Percentiles rank a stretch among this genome's conserved stretches.
Conservation (phyloP, 495 filamentous ascomycete species). For the Collariella sp. region DNA sequence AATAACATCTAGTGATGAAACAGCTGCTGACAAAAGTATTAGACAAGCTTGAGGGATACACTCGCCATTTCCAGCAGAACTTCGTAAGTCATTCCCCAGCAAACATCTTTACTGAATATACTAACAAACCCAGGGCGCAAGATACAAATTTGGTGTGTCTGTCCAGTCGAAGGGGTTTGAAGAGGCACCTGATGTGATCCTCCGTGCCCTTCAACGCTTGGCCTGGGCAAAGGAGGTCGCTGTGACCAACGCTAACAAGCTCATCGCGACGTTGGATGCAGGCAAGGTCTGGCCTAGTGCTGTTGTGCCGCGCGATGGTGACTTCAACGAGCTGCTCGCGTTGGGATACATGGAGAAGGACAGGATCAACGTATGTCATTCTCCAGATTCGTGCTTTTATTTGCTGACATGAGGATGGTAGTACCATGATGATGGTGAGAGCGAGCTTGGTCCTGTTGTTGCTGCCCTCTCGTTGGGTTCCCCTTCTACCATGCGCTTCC, state of each 20-base stretch:
- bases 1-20: too few relatives aligned
- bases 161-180: conserved; percentile 56
- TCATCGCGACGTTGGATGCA: conserved; percentile 1
- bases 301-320: conserved; percentile 19
- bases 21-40: neutral
- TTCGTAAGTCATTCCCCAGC: conserved; percentile 44
- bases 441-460: conserved; percentile 63
- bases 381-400: conserved; percentile 18
- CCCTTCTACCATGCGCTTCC: conserved; percentile 57
- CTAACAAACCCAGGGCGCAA: conserved; percentile 53
- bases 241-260: conserved; percentile 25
- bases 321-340: conserved; percentile 68
- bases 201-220: conserved; percentile 50
- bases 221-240: conserved; percentile 53
- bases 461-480: conserved; percentile 68
- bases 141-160: conserved; percentile 71
- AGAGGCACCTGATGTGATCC: conserved; percentile 50
- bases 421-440: conserved; percentile 84
- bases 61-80: conserved; percentile 62
- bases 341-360: conserved; percentile 68
- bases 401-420: conserved; percentile 27
- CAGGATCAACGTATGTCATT: conserved; percentile 53
- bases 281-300: neutral
- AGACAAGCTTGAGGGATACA: conserved; percentile 43
- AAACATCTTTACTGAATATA: neutral